Base-by-base conservation (phyloP, 768 basidiomycete species). In the Lentinula sp. region DNA sequence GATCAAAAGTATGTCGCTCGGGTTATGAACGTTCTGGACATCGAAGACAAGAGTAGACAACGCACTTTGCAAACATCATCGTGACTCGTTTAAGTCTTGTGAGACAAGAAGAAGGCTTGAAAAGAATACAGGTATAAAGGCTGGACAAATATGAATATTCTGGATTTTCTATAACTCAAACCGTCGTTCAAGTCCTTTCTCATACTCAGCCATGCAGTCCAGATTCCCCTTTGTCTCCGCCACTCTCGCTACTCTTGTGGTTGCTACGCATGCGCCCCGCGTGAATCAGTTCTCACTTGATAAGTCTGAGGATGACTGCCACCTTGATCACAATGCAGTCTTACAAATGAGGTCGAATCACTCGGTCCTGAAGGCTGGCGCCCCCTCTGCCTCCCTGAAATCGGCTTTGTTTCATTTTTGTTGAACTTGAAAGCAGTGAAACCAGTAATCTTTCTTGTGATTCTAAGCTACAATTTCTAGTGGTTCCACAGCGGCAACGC, bases 171-270 rank as follows among this genome's bases (percentile, higher is more conserved):
- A 6, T 21, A 16, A 54, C 54, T 56, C 54, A 39, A 56, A 56
- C 16, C 54, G 39, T 56, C 54, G 54, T 56, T 43, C 54, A 39
- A 56, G 54, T 56, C 40, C 39, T 56, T 21, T 28, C 15, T 10
- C 16, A 7, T 7, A 9, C 8, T 16, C n/a, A 31, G 34, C 34
- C 48, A 64, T 64, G 63, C 60, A 48, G 57, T 63, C 62, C 64
- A 61, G 50, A 8, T 43, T 51, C 37, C 28, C 58, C 23, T 57
- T 61, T 28, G 48, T 62, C 63, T 35, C 57, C 43, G 51, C 63
- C 43, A 59, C 59, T 42, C 58, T 66, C 45, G 61, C 61, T 43
- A 64, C 57, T 55, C 64, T 66, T 65, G 65, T 64, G 62, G 64
- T 42, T 48, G 64, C 65, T 61, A 65, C 65, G 11, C 64, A 64